Conservation (phyloP, 345 rosid species). For the Salix udensis region DNA sequence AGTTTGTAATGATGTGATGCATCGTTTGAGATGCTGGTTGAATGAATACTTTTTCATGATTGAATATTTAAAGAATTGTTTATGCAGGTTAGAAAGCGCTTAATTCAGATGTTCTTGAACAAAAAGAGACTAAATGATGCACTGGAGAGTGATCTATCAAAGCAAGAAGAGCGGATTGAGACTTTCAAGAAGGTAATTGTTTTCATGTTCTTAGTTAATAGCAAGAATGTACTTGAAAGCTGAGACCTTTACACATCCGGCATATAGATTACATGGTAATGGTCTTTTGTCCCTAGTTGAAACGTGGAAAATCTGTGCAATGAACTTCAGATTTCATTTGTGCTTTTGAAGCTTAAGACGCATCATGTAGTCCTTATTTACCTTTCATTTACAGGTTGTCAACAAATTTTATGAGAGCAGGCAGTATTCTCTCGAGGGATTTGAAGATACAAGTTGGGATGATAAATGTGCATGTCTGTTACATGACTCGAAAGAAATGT, state of each 20-base stretch:
- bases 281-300: background rate
- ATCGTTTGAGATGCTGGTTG: background rate
- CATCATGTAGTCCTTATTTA: slow-evolving; percentile 4
- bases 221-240: background rate
- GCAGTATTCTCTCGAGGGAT: slow-evolving; percentile 42
- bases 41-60: slow-evolving; percentile 3
- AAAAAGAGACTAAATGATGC: slow-evolving; percentile 54
- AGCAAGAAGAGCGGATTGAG: slow-evolving; percentile 57
- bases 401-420: slow-evolving; percentile 70
- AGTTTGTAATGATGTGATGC: background rate
- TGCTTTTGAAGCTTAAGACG: background rate
- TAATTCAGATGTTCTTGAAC: slow-evolving; percentile 48
- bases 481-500: slow-evolving; percentile 61
- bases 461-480: slow-evolving; percentile 66
- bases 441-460: slow-evolving; percentile 50
- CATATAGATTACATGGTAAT: background rate
- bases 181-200: slow-evolving; percentile 51
- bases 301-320: background rate
- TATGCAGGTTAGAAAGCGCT: slow-evolving; percentile 73
- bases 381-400: slow-evolving; percentile 47
- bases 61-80: slow-evolving; percentile 11
- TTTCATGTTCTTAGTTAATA: background rate
- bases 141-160: slow-evolving; percentile 52
- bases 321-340: background rate
- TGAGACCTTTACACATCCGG: background rate